phyloP scores from a whole-genome alignment of 225 moss, liverwort and hornwort species.

The Ulota crispa region DNA sequence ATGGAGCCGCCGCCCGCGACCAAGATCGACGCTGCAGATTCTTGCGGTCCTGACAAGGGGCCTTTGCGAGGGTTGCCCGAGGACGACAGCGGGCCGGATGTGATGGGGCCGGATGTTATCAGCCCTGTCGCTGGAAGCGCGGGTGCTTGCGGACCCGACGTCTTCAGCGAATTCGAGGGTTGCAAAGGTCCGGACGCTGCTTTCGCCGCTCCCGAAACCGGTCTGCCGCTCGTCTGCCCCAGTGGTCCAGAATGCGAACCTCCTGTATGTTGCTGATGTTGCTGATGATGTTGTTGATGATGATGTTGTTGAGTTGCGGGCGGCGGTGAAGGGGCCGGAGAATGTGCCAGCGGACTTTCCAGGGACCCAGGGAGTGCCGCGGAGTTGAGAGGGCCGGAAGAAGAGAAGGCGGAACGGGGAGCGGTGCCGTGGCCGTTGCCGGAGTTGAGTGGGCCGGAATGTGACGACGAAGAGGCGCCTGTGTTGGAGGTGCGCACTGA shows the following conservation, averaged over 20 bases:
- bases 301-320: slow-evolving; percentile 2
- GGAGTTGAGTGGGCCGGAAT: slow-evolving; percentile 48
- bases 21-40: slow-evolving; percentile 27
- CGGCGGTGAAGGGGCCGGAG: slow-evolving; percentile 36
- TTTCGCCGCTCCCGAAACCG: not conserved
- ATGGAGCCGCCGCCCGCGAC: slow-evolving; percentile 27
- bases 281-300: not conserved
- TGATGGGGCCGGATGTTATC: slow-evolving; percentile 79
- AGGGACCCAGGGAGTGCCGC: slow-evolving; percentile 54
- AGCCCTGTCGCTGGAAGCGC: slow-evolving; percentile 72
- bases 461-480: slow-evolving; percentile 48
- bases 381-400: slow-evolving; percentile 59
- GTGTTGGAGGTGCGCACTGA: slow-evolving; percentile 24
- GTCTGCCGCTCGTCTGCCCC: slow-evolving; percentile 25
- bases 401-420: slow-evolving; percentile 35
- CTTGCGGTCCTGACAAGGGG: slow-evolving; percentile 52
- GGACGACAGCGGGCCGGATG: slow-evolving; percentile 58
- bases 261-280: slow-evolving; percentile 19
- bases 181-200: slow-evolving; percentile 47
- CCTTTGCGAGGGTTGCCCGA: slow-evolving; percentile 32
- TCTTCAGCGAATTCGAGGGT: slow-evolving; percentile 44
- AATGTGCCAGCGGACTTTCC: slow-evolving; percentile 57
- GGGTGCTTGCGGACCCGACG: slow-evolving; percentile 56
- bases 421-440: slow-evolving; percentile 12
- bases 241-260: slow-evolving; percentile 52